Evolutionary conservation across 345 rosid species (phyloP).

Genomic region (Draba incana): DNA sequence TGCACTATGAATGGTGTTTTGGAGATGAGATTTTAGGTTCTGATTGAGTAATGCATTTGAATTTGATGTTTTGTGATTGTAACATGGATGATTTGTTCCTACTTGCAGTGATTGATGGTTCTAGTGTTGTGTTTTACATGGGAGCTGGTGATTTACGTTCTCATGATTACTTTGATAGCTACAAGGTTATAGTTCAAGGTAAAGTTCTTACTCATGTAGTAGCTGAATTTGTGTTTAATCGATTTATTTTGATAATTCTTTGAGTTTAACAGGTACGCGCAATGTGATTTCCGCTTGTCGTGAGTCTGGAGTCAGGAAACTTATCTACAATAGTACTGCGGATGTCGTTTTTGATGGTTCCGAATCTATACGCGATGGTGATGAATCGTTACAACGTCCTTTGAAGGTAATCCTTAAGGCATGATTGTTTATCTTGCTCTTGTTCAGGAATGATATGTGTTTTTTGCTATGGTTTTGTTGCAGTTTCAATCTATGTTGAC

Average conservation of each 20-base stretch:
- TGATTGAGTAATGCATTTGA: slow-evolving; percentile 20
- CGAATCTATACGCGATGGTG: slow-evolving; percentile 58
- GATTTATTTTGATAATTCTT: background rate
- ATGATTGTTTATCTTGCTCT: slow-evolving; percentile 7
- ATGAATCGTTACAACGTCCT: slow-evolving; percentile 65
- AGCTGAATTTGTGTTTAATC: background rate
- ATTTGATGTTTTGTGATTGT: slow-evolving; percentile 29
- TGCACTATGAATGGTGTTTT: background rate
- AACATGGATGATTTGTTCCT: slow-evolving; percentile 27
- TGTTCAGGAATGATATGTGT: slow-evolving; percentile 32
- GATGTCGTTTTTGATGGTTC: slow-evolving; percentile 89
- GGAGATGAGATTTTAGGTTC: slow-evolving; percentile 17
- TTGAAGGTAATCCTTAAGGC: slow-evolving; percentile 56
- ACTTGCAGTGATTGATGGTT: slow-evolving; percentile 75
- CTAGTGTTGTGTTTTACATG: slow-evolving; percentile 70
- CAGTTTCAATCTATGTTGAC: slow-evolving; percentile 69
- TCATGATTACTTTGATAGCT: slow-evolving; percentile 56
- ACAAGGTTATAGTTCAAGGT: slow-evolving; percentile 88
- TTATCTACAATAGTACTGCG: slow-evolving; percentile 81
- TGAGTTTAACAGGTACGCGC: slow-evolving; percentile 62
- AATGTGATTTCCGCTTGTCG: slow-evolving; percentile 79
- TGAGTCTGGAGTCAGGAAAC: slow-evolving; percentile 75
- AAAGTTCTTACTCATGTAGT: background rate
- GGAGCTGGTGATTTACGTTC: slow-evolving; percentile 55
- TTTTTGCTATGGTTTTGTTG: slow-evolving; percentile 32